A percentile compares a stretch with the other conserved stretches of the same genome.
phyloP scores from a whole-genome alignment of 1,284 basidiomycete genomes.

The Lentinula novae-zelandiae region DNA sequence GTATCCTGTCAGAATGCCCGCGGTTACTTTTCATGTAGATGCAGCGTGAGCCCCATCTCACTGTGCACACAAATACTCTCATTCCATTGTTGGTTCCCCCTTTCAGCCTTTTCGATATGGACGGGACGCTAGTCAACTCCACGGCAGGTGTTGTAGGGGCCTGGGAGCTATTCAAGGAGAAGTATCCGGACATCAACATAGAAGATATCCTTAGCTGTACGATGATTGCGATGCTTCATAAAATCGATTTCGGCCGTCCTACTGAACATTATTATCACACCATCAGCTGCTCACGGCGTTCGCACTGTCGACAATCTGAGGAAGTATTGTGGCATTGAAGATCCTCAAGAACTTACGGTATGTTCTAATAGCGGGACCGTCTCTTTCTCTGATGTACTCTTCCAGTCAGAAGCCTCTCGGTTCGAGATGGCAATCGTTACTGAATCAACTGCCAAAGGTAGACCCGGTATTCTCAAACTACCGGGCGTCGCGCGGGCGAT shows the following conservation, averaged over 20 bases:
- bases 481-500: constrained; percentile 59
- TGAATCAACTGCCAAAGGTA: constrained; percentile 47
- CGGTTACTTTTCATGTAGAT: constrained; percentile 46
- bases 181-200: constrained; percentile 63
- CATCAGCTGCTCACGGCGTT: constrained; percentile 74
- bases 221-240: constrained; percentile 15
- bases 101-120: constrained; percentile 72
- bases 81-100: not conserved
- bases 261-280: constrained; percentile 25
- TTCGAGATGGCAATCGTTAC: constrained; percentile 69
- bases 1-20: constrained; percentile 34
- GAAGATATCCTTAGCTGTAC: constrained; percentile 59
- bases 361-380: constrained; percentile 4
- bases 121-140: constrained; percentile 74
- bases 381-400: not conserved
- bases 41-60: constrained; percentile 45
- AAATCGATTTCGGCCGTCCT: not conserved
- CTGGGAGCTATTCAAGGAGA: constrained; percentile 63
- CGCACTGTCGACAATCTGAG: constrained; percentile 78
- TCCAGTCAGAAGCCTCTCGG: constrained; percentile 56
- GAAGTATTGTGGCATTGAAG: constrained; percentile 65
- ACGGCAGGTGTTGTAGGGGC: constrained; percentile 72
- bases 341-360: constrained; percentile 67
- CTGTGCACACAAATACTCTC: not conserved
- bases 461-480: constrained; percentile 56